A percentile compares a stretch with the other conserved stretches of the same genome.
These are phyloP conservation scores for Cetraspora pellucida DNA, from an alignment of 192 early-diverging fungal genomes.

Conservation along the genomic window DNA sequence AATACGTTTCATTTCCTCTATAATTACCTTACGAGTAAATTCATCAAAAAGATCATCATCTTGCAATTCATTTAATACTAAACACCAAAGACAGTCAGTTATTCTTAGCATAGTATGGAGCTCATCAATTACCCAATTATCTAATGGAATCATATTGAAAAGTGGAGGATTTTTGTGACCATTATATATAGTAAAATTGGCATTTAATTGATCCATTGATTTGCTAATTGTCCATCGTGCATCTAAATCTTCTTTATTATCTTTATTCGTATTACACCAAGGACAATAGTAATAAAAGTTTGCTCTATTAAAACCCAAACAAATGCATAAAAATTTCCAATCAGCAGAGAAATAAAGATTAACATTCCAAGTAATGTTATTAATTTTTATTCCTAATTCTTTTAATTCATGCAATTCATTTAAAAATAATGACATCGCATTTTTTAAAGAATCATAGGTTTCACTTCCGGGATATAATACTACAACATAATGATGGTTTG, in stretches of 20 bases:
- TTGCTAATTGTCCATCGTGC: not conserved
- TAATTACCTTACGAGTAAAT: not conserved
- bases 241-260: not conserved
- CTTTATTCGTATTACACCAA: not conserved
- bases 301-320: not conserved
- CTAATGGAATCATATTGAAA: not conserved
- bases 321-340: conserved; percentile 2
- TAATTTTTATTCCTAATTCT: conserved; percentile 3
- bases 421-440: conserved; percentile 2
- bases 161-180: not conserved
- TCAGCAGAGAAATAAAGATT: not conserved
- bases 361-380: not conserved
- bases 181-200: not conserved
- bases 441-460: conserved; percentile 1
- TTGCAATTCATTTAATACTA: not conserved
- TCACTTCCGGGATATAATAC: not conserved
- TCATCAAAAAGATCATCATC: not conserved
- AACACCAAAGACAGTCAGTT: not conserved
- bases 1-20: not conserved
- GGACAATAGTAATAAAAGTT: not conserved
- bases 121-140: not conserved
- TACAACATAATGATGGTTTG: not conserved
- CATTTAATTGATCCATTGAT: not conserved
- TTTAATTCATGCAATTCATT: not conserved
- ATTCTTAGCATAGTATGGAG: not conserved